These are phyloP conservation scores for Alnus rubra DNA, from an alignment of 306 rosid species.

Conservation along the genomic window DNA sequence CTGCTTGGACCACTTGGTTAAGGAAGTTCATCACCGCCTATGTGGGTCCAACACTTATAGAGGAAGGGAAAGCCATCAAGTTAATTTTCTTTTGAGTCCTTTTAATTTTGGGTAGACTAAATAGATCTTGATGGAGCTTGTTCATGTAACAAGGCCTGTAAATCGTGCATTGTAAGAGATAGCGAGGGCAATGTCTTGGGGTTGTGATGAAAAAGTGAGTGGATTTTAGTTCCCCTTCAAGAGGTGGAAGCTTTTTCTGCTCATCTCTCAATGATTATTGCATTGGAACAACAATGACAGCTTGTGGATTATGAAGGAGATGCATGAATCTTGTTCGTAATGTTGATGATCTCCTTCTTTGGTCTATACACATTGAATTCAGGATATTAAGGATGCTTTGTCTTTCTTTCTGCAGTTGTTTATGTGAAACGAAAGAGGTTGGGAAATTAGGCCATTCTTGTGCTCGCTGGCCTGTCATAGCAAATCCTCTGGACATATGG, in stretches of 20 bases:
- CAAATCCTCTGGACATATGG: background rate
- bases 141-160: background rate
- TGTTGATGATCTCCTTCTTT: background rate
- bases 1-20: background rate
- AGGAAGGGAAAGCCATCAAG: background rate
- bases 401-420: background rate
- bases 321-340: too few species aligned
- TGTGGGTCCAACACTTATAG: background rate
- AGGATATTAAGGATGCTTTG: background rate
- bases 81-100: too few species aligned
- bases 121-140: background rate
- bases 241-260: background rate
- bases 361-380: background rate
- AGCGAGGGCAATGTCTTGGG: background rate
- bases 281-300: background rate
- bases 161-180: background rate
- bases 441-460: background rate
- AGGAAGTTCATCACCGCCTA: background rate
- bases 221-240: background rate
- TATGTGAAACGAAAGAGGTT: background rate
- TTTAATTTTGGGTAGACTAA: too few species aligned
- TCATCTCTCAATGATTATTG: background rate
- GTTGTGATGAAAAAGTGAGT: too few species aligned
- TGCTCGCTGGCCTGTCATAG: background rate
- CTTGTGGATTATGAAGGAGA: background rate